Evolutionary conservation across 805 yeast species (phyloP).

Genomic region (Teunomyces atbi): DNA sequence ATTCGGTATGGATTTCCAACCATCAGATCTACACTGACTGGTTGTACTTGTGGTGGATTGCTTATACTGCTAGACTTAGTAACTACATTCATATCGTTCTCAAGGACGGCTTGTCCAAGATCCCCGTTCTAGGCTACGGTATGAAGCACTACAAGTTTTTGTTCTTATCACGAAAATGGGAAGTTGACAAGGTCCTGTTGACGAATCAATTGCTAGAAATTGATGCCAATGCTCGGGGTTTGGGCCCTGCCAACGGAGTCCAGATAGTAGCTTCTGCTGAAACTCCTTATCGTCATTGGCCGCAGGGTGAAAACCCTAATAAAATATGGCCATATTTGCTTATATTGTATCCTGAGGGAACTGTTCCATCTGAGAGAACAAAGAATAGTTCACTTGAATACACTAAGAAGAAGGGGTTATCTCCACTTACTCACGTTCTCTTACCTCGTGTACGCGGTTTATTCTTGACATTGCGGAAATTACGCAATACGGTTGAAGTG

Average conservation of each 20-base stretch:
- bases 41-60: slow-evolving; percentile 85
- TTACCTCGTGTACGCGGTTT: slow-evolving; percentile 86
- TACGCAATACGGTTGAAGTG: slow-evolving; percentile 51
- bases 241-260: slow-evolving; percentile 50
- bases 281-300: slow-evolving; percentile 24
- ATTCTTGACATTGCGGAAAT: slow-evolving; percentile 57
- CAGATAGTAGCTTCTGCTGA: slow-evolving; percentile 31
- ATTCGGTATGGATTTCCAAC: slow-evolving; percentile 73
- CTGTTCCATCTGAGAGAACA: slow-evolving; percentile 73
- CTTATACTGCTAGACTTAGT: slow-evolving; percentile 64
- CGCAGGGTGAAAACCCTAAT: slow-evolving; percentile 22
- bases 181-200: slow-evolving; percentile 61
- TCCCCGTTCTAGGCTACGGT: slow-evolving; percentile 84
- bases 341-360: slow-evolving; percentile 91
- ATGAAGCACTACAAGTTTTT: slow-evolving; percentile 78
- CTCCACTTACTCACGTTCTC: slow-evolving; percentile 59
- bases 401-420: slow-evolving; percentile 50
- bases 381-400: slow-evolving; percentile 54
- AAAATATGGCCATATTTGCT: slow-evolving; percentile 53
- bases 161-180: slow-evolving; percentile 85
- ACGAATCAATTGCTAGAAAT: slow-evolving; percentile 52
- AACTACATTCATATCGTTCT: slow-evolving; percentile 70
- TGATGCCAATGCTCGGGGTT: slow-evolving; percentile 60
- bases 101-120: slow-evolving; percentile 63
- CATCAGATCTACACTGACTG: slow-evolving; percentile 95